Evolutionary conservation across 345 rosid species (phyloP), one percentile per base, ranked within the genome.

Genomic region (Syzygium grande): DNA sequence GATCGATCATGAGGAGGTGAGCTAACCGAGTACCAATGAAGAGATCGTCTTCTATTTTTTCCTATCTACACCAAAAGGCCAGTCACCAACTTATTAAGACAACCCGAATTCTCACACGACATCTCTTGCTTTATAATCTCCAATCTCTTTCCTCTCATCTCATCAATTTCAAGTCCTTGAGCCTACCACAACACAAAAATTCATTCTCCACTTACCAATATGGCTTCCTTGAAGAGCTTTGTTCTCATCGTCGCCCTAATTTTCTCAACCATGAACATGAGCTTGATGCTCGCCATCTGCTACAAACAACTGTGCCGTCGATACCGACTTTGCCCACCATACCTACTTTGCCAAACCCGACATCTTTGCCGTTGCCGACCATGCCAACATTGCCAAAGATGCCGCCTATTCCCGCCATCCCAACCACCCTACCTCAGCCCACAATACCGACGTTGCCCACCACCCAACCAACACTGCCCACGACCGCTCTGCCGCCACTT

Each of bases 261-360:
- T 73, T 54, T 87, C 87, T 84, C 86, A 23, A 55, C 85, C 85
- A 61, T 86, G 3, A 52, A 86, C 27, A 51, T 87, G 13, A 51
- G 89, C 34, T 49, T 86, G 89, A 84, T 15, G 93, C 90, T 23
- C 80, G 91, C 17, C 87, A 83, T 52, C 89, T 90, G 13, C 73
- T 58, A 63, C 90, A 91, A 84, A 85, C 41, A 0, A 59, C 30
- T 22, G 30, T 10, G 11, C 87, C 87, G 7, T 51, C 79, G 1
- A 34, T 54, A 5, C 87, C 87, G 9, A 17, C 22, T 25, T 0
- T 85, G 78, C 87, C 87, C 52, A 59, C 41, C 14, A 29, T 86
- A 52, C 80, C 80, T 17, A 86, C 46, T 27, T 41, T 90, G 61
- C 90, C 85, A 10, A 65, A 65, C 38, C 78, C 78, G 6, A 65